phyloP scores from a whole-genome alignment of 2,329 filamentous ascomycete genomes.

The Penicillium sp. region DNA sequence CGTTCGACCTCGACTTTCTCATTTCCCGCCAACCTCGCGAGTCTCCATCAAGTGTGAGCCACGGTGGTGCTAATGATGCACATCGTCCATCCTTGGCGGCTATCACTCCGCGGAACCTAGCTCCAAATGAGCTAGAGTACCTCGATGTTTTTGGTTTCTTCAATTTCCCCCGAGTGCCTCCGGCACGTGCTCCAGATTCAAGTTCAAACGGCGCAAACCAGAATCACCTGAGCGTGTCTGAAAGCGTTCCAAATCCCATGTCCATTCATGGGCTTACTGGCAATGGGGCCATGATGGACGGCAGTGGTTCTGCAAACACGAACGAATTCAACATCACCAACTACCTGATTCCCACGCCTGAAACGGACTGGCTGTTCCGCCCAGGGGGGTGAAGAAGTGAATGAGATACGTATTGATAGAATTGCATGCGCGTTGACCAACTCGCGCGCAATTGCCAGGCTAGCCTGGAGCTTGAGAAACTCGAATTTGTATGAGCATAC shows the following conservation, averaged over 20 bases:
- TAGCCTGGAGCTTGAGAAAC: no score
- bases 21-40: constrained; percentile 70
- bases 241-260: constrained; percentile 29
- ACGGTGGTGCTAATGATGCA: constrained; percentile 12
- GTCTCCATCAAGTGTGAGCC: constrained; percentile 31
- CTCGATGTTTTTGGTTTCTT: constrained; percentile 93
- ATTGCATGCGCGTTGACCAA: no score
- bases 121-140: constrained; percentile 79
- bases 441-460: no score
- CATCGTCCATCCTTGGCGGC: constrained; percentile 5
- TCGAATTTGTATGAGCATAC: no score
- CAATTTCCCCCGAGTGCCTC: constrained; percentile 71
- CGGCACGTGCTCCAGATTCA: constrained; percentile 27
- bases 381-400: constrained; percentile 13
- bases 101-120: constrained; percentile 58
- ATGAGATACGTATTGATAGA: no score
- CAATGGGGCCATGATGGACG: constrained; percentile 17
- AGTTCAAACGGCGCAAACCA: constrained; percentile 13
- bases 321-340: constrained; percentile 44
- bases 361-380: constrained; percentile 43
- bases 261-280: constrained; percentile 33
- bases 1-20: constrained; percentile 82
- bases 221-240: constrained; percentile 21
- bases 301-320: constrained; percentile 14
- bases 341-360: constrained; percentile 42